These are phyloP conservation scores for Metschnikowia dekortorum DNA, from an alignment of 805 yeast species.

Conservation along the genomic window DNA sequence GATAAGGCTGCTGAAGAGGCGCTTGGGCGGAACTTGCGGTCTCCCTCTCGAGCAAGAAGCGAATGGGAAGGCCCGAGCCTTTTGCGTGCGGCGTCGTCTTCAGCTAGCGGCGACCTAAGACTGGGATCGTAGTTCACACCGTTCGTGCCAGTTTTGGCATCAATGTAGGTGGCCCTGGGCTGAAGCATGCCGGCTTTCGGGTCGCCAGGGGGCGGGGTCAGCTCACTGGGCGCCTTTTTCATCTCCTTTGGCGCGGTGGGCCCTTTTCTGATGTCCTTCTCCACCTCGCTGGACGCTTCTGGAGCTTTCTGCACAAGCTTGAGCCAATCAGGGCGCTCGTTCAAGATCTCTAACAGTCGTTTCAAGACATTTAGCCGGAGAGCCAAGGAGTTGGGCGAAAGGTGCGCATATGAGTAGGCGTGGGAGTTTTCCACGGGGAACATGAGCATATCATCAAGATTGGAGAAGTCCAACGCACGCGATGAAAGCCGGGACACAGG, in stretches of 20 bases:
- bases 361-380: conserved; percentile 69
- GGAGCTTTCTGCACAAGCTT: conserved; percentile 14
- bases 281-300: background rate
- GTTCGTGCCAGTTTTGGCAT: background rate
- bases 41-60: conserved; percentile 10
- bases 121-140: no score
- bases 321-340: conserved; percentile 55
- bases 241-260: background rate
- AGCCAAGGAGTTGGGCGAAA: conserved; percentile 77
- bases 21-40: conserved; percentile 32
- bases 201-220: no score
- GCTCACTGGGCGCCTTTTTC: background rate
- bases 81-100: conserved; percentile 4
- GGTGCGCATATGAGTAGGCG: conserved; percentile 78
- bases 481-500: conserved; percentile 3
- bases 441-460: conserved; percentile 41
- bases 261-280: background rate
- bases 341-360: conserved; percentile 68
- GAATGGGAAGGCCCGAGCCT: background rate
- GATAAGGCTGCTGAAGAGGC: conserved; percentile 47
- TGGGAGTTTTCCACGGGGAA: conserved; percentile 80
- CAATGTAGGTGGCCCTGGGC: background rate
- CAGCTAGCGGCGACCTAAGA: no score
- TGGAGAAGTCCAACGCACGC: conserved; percentile 9
- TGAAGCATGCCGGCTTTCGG: background rate